Percentiles rank a stretch among this genome's conserved stretches.
Conservation (phyloP, 2,329 filamentous ascomycete species). For the Huntiella abstrusa region DNA sequence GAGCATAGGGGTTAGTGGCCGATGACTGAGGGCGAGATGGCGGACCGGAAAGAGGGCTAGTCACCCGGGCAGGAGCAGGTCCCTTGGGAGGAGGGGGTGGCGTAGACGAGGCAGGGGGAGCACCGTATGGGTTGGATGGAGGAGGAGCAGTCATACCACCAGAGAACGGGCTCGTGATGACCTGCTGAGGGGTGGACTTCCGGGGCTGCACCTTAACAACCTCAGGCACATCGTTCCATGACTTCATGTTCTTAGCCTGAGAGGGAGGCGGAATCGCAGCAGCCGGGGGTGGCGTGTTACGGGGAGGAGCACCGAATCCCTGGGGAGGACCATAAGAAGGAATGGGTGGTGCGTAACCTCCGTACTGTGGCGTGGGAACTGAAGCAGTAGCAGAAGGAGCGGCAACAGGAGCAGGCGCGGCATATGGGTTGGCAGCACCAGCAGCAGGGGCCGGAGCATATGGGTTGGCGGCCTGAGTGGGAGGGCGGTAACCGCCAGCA, state of each 20-base stretch:
- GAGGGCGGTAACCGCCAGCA: constrained; percentile 11
- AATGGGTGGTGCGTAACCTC: constrained; percentile 14
- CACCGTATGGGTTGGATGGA: constrained; percentile 39
- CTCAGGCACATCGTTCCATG: constrained; percentile 92
- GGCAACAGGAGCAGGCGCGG: constrained; percentile 2
- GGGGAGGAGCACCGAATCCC: constrained; percentile 23
- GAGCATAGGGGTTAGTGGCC: constrained; percentile 22
- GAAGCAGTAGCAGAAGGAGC: background rate
- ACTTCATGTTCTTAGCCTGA: constrained; percentile 50
- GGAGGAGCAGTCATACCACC: constrained; percentile 40
- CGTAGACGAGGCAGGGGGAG: constrained; percentile 43
- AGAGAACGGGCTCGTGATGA: constrained; percentile 58
- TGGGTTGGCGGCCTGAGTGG: constrained; percentile 12
- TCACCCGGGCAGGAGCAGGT: constrained; percentile 47
- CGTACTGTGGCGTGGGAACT: constrained; percentile 5
- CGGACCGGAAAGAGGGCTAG: constrained; percentile 47
- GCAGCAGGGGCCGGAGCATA: constrained; percentile 8
- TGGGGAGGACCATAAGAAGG: constrained; percentile 18
- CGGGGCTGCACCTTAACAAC: constrained; percentile 58
- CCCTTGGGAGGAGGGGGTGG: constrained; percentile 75
- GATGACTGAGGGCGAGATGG: constrained; percentile 15
- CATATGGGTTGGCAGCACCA: constrained; percentile 8
- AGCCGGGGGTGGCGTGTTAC: constrained; percentile 44
- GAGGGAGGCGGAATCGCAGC: constrained; percentile 34
- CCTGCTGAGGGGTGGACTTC: constrained; percentile 45